Conservation (phyloP, 192 early-diverging fungal genomes). For the Backusella tuberculispora region DNA sequence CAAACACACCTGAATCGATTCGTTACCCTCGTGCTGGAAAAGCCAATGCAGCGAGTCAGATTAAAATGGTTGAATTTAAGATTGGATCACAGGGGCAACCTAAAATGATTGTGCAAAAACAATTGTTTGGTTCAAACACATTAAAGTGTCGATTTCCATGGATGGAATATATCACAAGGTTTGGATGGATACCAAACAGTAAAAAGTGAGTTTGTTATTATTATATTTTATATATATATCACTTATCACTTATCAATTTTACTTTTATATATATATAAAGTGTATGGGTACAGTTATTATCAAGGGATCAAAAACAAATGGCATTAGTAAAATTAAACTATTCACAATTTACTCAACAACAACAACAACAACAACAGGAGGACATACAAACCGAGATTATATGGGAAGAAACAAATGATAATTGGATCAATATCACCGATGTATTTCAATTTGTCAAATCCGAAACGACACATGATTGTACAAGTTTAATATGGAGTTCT, state of each 20-base stretch:
- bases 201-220: conserved; percentile 42
- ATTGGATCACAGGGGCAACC: conserved; percentile 20
- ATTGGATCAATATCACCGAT: conserved; percentile 69
- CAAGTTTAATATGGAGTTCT: conserved; percentile 56
- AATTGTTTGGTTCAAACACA: conserved; percentile 44
- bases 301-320: conserved; percentile 54
- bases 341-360: conserved; percentile 48
- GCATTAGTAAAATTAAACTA: conserved; percentile 56
- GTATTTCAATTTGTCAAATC: conserved; percentile 37
- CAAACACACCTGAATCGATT: conserved; percentile 43
- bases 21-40: conserved; percentile 67
- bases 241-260: neutral
- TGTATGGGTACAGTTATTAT: conserved; percentile 63
- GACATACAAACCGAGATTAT: conserved; percentile 47
- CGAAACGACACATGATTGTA: conserved; percentile 3
- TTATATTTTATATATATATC: neutral
- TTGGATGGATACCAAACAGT: conserved; percentile 65
- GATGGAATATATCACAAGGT: conserved; percentile 69
- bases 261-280: conserved; percentile 25
- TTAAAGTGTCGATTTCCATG: conserved; percentile 62
- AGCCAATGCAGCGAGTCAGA: conserved; percentile 54
- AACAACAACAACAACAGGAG: conserved; percentile 16
- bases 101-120: conserved; percentile 43
- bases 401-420: conserved; percentile 52
- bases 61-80: conserved; percentile 61